phyloP scores from a whole-genome alignment of 345 rosid genomes.

The Alliaria petiolata region DNA sequence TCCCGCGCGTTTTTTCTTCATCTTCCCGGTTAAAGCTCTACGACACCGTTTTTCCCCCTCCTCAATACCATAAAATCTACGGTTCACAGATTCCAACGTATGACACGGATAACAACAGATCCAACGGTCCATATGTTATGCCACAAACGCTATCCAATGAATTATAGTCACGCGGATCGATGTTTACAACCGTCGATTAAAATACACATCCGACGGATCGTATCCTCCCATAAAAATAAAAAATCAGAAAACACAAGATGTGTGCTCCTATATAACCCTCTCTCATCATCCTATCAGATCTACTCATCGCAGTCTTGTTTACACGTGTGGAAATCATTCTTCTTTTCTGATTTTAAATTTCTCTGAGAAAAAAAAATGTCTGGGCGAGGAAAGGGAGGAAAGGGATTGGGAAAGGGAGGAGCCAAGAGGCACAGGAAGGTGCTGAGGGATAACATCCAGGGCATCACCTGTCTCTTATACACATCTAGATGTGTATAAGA shows the following conservation, averaged over 20 bases:
- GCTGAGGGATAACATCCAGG: conserved; percentile 39
- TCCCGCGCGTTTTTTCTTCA: conserved; percentile 2
- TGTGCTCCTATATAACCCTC: not conserved
- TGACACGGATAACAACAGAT: not conserved
- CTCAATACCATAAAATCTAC: not conserved
- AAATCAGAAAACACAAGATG: conserved; percentile 16
- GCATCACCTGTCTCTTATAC: too few relatives aligned
- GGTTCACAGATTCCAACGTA: not conserved
- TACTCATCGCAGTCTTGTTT: not conserved
- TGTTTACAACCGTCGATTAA: not conserved
- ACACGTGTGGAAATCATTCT: not conserved
- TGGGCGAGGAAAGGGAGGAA: conserved; percentile 44
- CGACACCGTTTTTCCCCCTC: not conserved
- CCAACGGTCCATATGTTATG: not conserved
- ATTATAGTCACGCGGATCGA: not conserved
- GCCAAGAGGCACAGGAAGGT: conserved; percentile 44
- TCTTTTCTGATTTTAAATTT: not conserved
- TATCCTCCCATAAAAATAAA: not conserved
- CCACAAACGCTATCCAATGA: not conserved
- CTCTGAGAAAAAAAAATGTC: conserved; percentile 16
- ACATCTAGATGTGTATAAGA: too few relatives aligned
- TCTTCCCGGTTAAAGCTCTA: not conserved
- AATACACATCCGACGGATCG: conserved; percentile 5
- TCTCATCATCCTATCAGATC: not conserved
- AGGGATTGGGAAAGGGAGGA: conserved; percentile 46